A percentile compares a stretch with the other conserved stretches of the same genome.
Evolutionary conservation across 2,329 filamentous ascomycete genomes (phyloP).

Genomic region (Coniochaeta sp.): DNA sequence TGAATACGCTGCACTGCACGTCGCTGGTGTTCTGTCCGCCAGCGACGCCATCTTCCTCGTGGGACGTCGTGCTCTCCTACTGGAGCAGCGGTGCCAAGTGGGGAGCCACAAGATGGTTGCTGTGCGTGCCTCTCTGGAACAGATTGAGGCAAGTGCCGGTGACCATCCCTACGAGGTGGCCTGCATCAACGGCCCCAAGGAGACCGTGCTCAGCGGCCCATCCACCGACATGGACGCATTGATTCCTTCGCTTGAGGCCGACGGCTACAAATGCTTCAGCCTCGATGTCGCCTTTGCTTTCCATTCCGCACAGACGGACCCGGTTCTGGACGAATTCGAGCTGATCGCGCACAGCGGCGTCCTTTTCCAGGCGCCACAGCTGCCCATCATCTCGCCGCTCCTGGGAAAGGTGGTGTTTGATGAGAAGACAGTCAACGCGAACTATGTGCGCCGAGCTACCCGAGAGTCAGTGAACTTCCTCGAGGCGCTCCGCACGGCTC

Average conservation of each 20-base stretch:
- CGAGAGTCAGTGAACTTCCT: conserved; percentile 61
- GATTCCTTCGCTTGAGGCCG: conserved; percentile 1
- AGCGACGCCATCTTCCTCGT: conserved; percentile 56
- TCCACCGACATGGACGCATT: conserved; percentile 34
- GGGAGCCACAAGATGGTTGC: conserved; percentile 27
- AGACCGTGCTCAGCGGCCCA: conserved; percentile 53
- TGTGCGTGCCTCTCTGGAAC: conserved; percentile 16
- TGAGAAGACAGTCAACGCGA: conserved; percentile 39
- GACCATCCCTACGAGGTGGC: conserved; percentile 31
- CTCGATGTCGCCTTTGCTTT: conserved; percentile 29
- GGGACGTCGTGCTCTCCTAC: conserved; percentile 48
- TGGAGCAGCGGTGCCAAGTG: conserved; percentile 44
- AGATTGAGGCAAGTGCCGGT: conserved; percentile 16
- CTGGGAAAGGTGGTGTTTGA: conserved; percentile 43
- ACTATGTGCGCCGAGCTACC: conserved; percentile 54
- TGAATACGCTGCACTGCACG: conserved; percentile 54
- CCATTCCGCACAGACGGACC: conserved; percentile 28
- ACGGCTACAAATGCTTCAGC: conserved; percentile 21
- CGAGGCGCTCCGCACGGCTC: conserved; percentile 43
- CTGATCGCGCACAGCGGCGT: conserved; percentile 21
- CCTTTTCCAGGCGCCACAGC: conserved; percentile 34
- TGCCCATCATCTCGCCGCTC: conserved; percentile 51
- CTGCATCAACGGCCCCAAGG: conserved; percentile 58
- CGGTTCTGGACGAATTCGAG: conserved; percentile 41
- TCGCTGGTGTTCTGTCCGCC: conserved; percentile 55